These are phyloP conservation scores for Phyllosticta citriasiana DNA, from an alignment of 2,329 filamentous ascomycete genomes.

Conservation along the genomic window DNA sequence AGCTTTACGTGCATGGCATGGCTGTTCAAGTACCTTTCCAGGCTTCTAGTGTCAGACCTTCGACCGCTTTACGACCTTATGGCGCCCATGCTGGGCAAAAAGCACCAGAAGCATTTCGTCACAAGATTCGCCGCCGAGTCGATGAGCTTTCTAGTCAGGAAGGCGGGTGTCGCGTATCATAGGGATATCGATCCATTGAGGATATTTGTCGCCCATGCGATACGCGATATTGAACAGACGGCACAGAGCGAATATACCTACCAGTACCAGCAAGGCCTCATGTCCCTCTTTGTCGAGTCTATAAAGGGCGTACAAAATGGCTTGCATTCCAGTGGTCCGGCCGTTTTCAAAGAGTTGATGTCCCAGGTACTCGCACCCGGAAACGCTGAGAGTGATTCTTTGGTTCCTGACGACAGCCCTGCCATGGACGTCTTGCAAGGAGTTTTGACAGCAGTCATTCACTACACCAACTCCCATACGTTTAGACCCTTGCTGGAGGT, in stretches of 20 bases:
- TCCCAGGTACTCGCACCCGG: slow-evolving; percentile 17
- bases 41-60: slow-evolving; percentile 75
- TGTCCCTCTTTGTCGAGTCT: slow-evolving; percentile 85
- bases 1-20: slow-evolving; percentile 90
- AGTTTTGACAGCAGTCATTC: slow-evolving; percentile 69
- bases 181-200: slow-evolving; percentile 60
- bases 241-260: slow-evolving; percentile 48
- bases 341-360: slow-evolving; percentile 44
- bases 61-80: slow-evolving; percentile 76
- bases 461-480: slow-evolving; percentile 66
- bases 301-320: slow-evolving; percentile 51
- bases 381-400: slow-evolving; percentile 13
- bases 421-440: slow-evolving; percentile 58
- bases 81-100: slow-evolving; percentile 72
- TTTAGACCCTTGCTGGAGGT: slow-evolving; percentile 59
- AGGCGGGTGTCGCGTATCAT: slow-evolving; percentile 68
- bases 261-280: slow-evolving; percentile 76
- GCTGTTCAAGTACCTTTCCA: slow-evolving; percentile 92
- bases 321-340: slow-evolving; percentile 47
- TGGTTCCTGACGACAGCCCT: slow-evolving; percentile 35
- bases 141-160: slow-evolving; percentile 85
- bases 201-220: slow-evolving; percentile 60
- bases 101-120: slow-evolving; percentile 74
- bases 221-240: slow-evolving; percentile 53
- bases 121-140: slow-evolving; percentile 90